A percentile compares a stretch with the other conserved stretches of the same genome.
Evolutionary conservation across 1,284 basidiomycete species (phyloP).

Genomic region (Leccinum proliferum): DNA sequence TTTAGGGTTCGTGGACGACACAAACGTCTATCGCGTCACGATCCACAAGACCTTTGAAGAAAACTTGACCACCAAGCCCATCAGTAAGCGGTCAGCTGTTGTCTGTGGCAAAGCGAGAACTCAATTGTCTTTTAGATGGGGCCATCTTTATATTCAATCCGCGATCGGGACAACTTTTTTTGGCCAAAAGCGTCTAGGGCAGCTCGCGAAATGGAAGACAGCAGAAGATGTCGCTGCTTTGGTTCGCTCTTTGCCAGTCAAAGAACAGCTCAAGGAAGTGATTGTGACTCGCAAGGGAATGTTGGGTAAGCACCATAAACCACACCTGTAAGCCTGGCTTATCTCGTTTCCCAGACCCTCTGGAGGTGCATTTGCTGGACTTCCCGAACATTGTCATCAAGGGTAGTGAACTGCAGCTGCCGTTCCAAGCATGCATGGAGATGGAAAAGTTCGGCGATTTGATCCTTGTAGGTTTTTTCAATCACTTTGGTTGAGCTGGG

Average conservation of each 20-base stretch:
- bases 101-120: neutral
- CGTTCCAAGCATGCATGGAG: slow-evolving; percentile 99
- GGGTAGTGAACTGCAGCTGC: slow-evolving; percentile 95
- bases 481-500: neutral
- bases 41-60: slow-evolving; percentile 99
- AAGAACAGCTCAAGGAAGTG: slow-evolving; percentile 99
- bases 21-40: slow-evolving; percentile 99
- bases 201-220: slow-evolving; percentile 99
- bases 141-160: slow-evolving; percentile 99
- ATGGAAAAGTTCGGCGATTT: slow-evolving; percentile 99
- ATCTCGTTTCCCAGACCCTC: slow-evolving; percentile 57
- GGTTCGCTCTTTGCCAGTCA: slow-evolving; percentile 94
- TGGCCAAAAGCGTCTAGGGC: slow-evolving; percentile 99
- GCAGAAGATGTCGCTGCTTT: slow-evolving; percentile 99
- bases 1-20: slow-evolving; percentile 95
- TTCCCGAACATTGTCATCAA: slow-evolving; percentile 99
- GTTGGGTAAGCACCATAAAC: slow-evolving; percentile 56
- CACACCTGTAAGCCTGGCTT: slow-evolving; percentile 1
- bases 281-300: slow-evolving; percentile 99
- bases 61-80: slow-evolving; percentile 95
- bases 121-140: slow-evolving; percentile 54
- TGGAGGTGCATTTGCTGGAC: slow-evolving; percentile 98
- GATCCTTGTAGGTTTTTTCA: slow-evolving; percentile 58
- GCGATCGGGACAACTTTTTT: slow-evolving; percentile 92
- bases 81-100: slow-evolving; percentile 52